Conservation (phyloP, 139 green algal genomes). For the Chlamydomonas sp. region DNA sequence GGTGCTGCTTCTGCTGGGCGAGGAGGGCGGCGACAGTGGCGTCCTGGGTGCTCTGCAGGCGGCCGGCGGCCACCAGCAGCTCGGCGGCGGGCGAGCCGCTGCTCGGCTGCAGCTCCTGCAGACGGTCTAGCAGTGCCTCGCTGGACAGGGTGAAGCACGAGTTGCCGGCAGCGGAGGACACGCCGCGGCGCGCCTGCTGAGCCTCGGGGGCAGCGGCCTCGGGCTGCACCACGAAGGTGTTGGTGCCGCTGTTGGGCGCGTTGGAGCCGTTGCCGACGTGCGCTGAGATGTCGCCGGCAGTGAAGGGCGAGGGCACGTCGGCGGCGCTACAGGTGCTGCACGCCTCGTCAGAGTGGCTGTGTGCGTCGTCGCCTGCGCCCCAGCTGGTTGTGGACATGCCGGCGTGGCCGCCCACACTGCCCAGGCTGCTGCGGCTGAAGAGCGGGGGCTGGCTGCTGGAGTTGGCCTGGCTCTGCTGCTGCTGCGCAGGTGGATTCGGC, state of each 20-base stretch:
- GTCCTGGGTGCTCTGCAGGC: not conserved
- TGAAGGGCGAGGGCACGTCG: constrained; percentile 4
- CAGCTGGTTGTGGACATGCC: not conserved
- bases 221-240: constrained; percentile 2
- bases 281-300: too few species aligned
- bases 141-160: not conserved
- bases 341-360: constrained; percentile 7
- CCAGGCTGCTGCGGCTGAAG: constrained; percentile 17
- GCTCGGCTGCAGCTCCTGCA: constrained; percentile 17
- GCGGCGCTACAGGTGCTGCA: constrained; percentile 1
- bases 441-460: not conserved
- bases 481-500: too few species aligned
- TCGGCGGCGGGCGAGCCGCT: not conserved
- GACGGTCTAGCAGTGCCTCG: constrained; percentile 1
- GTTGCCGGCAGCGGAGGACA: not conserved
- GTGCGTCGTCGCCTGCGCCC: not conserved
- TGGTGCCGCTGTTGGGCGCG: not conserved
- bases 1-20: constrained; percentile 17
- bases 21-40: not conserved
- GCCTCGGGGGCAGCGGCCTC: not conserved
- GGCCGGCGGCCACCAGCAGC: constrained; percentile 13
- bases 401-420: not conserved
- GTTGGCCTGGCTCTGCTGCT: not conserved
- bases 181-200: not conserved
- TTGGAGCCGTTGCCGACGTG: not conserved